Percentiles rank a stretch among this genome's conserved stretches.
phyloP scores from a whole-genome alignment of 108 stramenopile genomes.

The Cyclotella cryptica region DNA sequence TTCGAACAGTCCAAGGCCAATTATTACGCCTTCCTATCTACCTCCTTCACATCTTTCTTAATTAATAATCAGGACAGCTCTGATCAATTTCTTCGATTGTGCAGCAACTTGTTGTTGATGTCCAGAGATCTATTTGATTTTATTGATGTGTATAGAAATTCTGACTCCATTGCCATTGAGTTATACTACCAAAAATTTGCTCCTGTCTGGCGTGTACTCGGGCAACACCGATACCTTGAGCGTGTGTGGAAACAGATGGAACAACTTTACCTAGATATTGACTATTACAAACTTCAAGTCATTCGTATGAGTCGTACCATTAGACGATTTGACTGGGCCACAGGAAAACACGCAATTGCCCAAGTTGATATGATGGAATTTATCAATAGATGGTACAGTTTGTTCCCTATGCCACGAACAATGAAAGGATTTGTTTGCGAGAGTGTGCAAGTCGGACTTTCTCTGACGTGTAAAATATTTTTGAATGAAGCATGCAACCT shows the following conservation, averaged over 20 bases:
- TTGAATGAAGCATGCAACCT: background rate
- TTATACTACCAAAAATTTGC: slow-evolving; percentile 4
- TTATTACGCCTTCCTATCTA: background rate
- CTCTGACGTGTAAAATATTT: background rate
- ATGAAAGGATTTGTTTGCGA: background rate
- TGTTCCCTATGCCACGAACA: slow-evolving; percentile 6
- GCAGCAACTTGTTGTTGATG: background rate
- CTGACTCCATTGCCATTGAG: slow-evolving; percentile 1
- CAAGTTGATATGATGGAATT: slow-evolving; percentile 21
- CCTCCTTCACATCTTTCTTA: background rate
- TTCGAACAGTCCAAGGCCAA: background rate
- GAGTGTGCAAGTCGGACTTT: background rate
- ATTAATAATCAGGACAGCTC: too few species aligned
- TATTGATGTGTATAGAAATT: background rate
- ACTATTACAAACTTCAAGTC: background rate
- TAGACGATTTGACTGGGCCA: background rate
- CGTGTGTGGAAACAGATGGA: background rate
- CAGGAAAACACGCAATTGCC: slow-evolving; percentile 1
- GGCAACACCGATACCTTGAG: slow-evolving; percentile 4
- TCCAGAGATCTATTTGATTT: slow-evolving; percentile 11
- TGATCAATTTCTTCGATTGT: background rate
- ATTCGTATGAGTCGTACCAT: background rate
- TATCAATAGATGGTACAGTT: background rate
- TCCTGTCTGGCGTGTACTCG: slow-evolving; percentile 11
- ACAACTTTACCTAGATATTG: background rate